Evolutionary conservation across 75 land plant genomes (phyloP), one percentile per base, ranked within the genome.

Genomic region (Larix kaempferi): DNA sequence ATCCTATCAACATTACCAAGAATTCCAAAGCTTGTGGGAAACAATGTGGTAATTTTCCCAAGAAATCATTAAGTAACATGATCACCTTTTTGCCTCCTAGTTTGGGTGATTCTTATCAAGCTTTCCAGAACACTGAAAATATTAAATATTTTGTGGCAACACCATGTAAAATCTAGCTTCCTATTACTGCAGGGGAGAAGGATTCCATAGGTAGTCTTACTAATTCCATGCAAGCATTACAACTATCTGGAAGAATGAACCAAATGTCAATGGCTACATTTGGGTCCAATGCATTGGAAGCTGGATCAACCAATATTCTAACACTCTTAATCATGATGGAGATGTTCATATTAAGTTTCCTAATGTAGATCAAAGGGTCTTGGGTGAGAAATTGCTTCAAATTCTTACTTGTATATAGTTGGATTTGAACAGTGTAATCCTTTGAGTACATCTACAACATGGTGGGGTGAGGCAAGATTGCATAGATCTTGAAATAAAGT

Each of bases 391-490:
- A 59, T 57, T 73, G 57, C 21, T 73, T 73, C 57, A 39, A 73
- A 26, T 55, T 44, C 57, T 49, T 55, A 13, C 57, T 73, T 73
- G 61, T n/a, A 17, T 17, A 19, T 0, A 4, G 61, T 19, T n/a
- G 62, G 22, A 59, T 19, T 19, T 19, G 62, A 59, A 59, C 25
- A 17, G 44, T 22, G 33, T 16, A 62, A 3, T 13, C 26, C 55
- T 65, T 39, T 44, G 44, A 64, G 41, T 57, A 57, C 41, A 17
- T 17, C 33, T 69, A 26, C n/a, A 15, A 8, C 44, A 54, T 62
- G 78, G 57, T 75, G 62, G 59, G 60, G 78, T 63, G 56, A 44
- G 55, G 65, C 44, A 71, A 74, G 57, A 27, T 39, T 57, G 49
- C 4, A 73, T 61, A 69, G 35, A 58, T 37, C 27, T 29, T 12